Conservation (phyloP, 78 protist species). For the Guillardia theta region DNA sequence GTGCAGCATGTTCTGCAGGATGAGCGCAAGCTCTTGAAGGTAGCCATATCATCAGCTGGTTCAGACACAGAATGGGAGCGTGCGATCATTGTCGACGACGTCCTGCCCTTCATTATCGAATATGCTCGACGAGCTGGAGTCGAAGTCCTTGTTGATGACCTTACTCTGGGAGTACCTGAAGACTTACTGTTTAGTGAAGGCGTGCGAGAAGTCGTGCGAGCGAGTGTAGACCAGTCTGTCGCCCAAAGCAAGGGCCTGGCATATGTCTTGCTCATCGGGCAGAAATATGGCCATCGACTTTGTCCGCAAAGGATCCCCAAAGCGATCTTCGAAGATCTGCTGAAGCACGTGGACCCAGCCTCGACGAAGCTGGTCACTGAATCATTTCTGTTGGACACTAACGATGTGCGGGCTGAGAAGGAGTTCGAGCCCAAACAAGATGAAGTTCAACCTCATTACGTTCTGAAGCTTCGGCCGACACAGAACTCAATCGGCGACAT, state of each 20-base stretch:
- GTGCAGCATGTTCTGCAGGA: too few relatives aligned
- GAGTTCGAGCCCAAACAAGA: too few relatives aligned
- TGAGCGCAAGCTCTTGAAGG: too few relatives aligned
- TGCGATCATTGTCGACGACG: not conserved
- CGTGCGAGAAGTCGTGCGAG: not conserved
- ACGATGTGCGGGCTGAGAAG: not conserved
- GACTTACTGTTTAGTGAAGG: too few relatives aligned
- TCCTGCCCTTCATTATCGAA: not conserved
- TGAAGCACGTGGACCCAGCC: not conserved
- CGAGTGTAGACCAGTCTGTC: not conserved
- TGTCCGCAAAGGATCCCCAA: not conserved
- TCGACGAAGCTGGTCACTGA: not conserved
- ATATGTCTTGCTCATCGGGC: not conserved
- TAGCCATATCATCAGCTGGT: too few relatives aligned
- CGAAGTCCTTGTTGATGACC: not conserved
- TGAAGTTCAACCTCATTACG: too few relatives aligned
- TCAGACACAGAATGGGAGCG: not conserved
- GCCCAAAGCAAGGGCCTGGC: not conserved
- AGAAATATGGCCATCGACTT: not conserved
- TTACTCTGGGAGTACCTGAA: not conserved
- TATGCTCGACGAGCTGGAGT: not conserved
- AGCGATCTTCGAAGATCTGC: not conserved
- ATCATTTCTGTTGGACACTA: not conserved
- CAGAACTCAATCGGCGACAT: not conserved
- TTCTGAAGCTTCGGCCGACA: not conserved